A percentile compares a stretch with the other conserved stretches of the same genome.
Conservation (phyloP, 148 eudicot genomes). For the Drosera capensis region DNA sequence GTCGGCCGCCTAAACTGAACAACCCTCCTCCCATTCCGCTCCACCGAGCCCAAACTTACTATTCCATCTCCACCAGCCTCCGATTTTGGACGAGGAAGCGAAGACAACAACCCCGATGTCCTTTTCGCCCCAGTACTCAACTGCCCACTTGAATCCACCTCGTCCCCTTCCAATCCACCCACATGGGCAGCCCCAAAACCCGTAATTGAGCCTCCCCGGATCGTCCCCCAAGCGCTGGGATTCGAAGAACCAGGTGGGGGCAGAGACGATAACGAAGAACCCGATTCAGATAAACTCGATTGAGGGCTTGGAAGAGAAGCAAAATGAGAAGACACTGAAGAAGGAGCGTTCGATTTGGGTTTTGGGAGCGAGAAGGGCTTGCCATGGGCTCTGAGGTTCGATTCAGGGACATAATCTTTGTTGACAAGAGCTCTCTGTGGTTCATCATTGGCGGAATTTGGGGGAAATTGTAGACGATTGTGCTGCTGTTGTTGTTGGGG, state of each 20-base stretch:
- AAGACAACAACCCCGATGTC: conserved; percentile 24
- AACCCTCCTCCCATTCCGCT: conserved; percentile 29
- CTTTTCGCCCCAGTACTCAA: neutral
- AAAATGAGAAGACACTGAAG: too few species aligned
- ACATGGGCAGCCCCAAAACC: conserved; percentile 10
- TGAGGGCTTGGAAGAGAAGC: neutral
- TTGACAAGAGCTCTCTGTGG: too few species aligned
- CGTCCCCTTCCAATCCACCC: too few species aligned
- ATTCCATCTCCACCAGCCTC: conserved; percentile 6
- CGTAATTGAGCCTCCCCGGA: conserved; percentile 13
- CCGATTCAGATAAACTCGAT: conserved; percentile 3
- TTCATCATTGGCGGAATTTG: neutral
- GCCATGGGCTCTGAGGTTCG: too few species aligned
- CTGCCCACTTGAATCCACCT: neutral
- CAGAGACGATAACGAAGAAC: conserved; percentile 33
- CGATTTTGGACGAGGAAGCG: conserved; percentile 38
- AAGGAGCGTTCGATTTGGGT: too few species aligned
- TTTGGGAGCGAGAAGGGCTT: too few species aligned
- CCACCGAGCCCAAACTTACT: conserved; percentile 9
- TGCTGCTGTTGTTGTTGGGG: conserved; percentile 8
- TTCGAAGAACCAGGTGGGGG: conserved; percentile 35
- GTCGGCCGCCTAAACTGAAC: conserved; percentile 54
- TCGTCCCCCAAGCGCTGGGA: conserved; percentile 5
- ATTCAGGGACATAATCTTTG: too few species aligned
- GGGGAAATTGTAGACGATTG: neutral